These are phyloP conservation scores for Nyctanthes arbortristis DNA, from an alignment of 257 asterid genomes.

Conservation along the genomic window DNA sequence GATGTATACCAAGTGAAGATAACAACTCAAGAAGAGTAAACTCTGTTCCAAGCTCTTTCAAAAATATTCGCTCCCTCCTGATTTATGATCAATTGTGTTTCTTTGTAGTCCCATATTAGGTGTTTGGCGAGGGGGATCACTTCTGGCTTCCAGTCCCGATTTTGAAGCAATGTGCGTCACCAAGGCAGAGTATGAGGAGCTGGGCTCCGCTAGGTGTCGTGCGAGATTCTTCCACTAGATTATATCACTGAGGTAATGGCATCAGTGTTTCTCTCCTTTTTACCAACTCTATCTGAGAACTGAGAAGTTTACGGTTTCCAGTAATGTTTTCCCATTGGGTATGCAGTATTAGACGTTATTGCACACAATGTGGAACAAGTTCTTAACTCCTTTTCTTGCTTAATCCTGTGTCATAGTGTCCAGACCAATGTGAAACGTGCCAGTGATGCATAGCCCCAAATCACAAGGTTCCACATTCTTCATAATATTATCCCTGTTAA, in stretches of 20 bases:
- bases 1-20: constrained; percentile 77
- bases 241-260: constrained; percentile 29
- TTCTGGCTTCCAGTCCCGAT: constrained; percentile 94
- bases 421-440: background rate
- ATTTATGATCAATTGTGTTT: constrained; percentile 14
- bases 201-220: constrained; percentile 87
- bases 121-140: constrained; percentile 99
- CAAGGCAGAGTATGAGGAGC: constrained; percentile 95
- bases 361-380: background rate
- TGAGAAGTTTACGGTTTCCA: too few species aligned
- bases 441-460: background rate
- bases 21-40: constrained; percentile 86
- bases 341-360: background rate
- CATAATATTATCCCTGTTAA: background rate
- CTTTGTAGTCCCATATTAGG: constrained; percentile 82
- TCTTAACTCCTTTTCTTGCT: background rate
- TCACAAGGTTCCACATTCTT: background rate
- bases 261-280: too few species aligned
- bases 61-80: constrained; percentile 10
- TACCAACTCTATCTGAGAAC: too few species aligned
- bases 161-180: constrained; percentile 93
- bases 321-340: too few species aligned
- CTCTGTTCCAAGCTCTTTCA: constrained; percentile 18
- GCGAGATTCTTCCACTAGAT: constrained; percentile 80
- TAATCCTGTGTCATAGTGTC: background rate